phyloP scores from a whole-genome alignment of 352 stramenopile species.

The Phytophthora quininea region DNA sequence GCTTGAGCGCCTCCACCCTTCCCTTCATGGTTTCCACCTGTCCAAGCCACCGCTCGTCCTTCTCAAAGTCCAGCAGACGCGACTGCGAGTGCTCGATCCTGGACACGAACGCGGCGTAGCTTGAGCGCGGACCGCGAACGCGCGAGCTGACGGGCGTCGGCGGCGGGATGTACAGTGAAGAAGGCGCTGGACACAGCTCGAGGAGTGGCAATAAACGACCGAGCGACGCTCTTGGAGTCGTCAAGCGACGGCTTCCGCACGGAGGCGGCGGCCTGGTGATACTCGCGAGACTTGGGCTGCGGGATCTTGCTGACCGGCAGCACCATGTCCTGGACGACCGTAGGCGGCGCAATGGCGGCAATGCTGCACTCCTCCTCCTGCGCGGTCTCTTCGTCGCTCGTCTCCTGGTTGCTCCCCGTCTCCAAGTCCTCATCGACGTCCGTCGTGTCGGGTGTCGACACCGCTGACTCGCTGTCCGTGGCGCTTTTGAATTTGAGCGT shows the following conservation, averaged over 20 bases:
- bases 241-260: slow-evolving; percentile 12
- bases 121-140: slow-evolving; percentile 24
- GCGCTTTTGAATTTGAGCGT: slow-evolving; percentile 9
- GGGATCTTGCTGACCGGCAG: slow-evolving; percentile 31
- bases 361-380: not conserved
- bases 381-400: slow-evolving; percentile 2
- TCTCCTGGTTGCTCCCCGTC: slow-evolving; percentile 28
- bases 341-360: not conserved
- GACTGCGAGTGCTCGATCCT: slow-evolving; percentile 39
- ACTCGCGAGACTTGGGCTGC: slow-evolving; percentile 37
- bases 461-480: slow-evolving; percentile 1
- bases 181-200: slow-evolving; percentile 4
- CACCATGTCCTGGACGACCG: slow-evolving; percentile 5
- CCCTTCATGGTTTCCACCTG: slow-evolving; percentile 38
- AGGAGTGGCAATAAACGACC: slow-evolving; percentile 1
- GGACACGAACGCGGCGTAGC: slow-evolving; percentile 37
- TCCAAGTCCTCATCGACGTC: slow-evolving; percentile 3
- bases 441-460: slow-evolving; percentile 9
- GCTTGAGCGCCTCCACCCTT: slow-evolving; percentile 39
- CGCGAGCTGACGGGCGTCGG: slow-evolving; percentile 29
- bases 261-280: slow-evolving; percentile 18
- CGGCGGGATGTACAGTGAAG: slow-evolving; percentile 17
- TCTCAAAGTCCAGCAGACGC: slow-evolving; percentile 40
- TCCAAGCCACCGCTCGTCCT: slow-evolving; percentile 38
- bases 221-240: not conserved